phyloP scores from a whole-genome alignment of 441 rosid species.

The Erodium trifolium region DNA sequence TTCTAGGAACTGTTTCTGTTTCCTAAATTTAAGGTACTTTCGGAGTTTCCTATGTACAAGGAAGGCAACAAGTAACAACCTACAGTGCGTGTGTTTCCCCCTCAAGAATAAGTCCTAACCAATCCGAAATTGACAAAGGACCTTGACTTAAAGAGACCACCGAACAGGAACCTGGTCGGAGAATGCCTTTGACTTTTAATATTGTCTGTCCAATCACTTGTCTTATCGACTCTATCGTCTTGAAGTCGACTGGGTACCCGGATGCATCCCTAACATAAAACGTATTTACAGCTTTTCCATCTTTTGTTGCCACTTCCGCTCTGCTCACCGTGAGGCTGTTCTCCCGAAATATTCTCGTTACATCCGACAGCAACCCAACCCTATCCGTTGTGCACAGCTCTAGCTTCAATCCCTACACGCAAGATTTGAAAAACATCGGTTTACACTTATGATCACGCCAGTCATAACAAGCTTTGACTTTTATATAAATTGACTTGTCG shows the following conservation, averaged over 20 bases:
- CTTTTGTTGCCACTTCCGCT: slow-evolving; percentile 75
- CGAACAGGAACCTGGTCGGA: slow-evolving; percentile 17
- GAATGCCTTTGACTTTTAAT: slow-evolving; percentile 56
- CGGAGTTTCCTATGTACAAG: background rate
- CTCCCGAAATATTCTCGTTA: slow-evolving; percentile 71
- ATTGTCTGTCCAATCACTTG: slow-evolving; percentile 73
- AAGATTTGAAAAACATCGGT: no score
- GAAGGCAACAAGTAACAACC: background rate
- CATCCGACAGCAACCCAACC: slow-evolving; percentile 76
- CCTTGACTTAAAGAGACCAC: slow-evolving; percentile 15
- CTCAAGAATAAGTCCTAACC: no score
- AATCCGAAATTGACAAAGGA: background rate
- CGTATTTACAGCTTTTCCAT: slow-evolving; percentile 66
- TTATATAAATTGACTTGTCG: no score
- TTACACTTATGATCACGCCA: no score
- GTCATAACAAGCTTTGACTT: no score
- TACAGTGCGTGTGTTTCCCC: background rate
- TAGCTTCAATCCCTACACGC: slow-evolving; percentile 16
- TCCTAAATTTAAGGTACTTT: background rate
- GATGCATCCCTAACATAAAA: slow-evolving; percentile 72
- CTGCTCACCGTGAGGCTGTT: slow-evolving; percentile 61
- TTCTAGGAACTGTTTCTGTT: background rate
- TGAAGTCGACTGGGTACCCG: slow-evolving; percentile 68
- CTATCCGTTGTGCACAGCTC: slow-evolving; percentile 52
- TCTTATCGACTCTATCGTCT: slow-evolving; percentile 61